Evolutionary conservation across 345 rosid genomes (phyloP).

Genomic region (Gossypium raimondii): DNA sequence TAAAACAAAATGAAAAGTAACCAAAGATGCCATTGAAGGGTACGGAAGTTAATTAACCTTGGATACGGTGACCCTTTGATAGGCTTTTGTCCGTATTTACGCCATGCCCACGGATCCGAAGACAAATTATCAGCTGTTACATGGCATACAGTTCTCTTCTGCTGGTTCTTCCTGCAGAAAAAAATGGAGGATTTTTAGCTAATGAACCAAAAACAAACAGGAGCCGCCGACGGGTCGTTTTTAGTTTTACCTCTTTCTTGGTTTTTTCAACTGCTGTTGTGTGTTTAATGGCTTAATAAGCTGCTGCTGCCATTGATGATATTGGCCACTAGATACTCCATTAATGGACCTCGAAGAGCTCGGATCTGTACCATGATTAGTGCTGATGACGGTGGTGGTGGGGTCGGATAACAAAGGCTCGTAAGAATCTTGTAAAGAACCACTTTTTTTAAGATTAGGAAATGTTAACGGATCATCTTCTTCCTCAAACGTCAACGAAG

Average conservation of each 20-base stretch:
- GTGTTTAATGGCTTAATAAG: neutral
- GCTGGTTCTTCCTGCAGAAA: conserved; percentile 53
- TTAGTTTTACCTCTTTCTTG: no score
- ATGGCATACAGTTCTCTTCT: conserved; percentile 61
- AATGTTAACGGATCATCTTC: conserved; percentile 33
- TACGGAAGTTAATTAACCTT: conserved; percentile 34
- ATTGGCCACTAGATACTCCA: conserved; percentile 19
- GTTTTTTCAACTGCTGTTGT: no score
- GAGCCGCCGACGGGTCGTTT: conserved; percentile 10
- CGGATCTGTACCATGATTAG: conserved; percentile 9
- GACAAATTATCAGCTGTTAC: conserved; percentile 70
- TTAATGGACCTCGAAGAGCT: conserved; percentile 21
- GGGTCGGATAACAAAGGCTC: conserved; percentile 37
- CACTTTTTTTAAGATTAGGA: conserved; percentile 22
- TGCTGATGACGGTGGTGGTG: neutral
- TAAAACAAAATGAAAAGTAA: neutral
- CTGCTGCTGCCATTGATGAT: conserved; percentile 20
- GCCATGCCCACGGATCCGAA: conserved; percentile 91
- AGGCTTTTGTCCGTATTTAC: conserved; percentile 95
- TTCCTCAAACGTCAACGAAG: conserved; percentile 34
- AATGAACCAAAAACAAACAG: conserved; percentile 8
- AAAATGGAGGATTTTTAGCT: neutral
- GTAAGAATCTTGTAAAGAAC: conserved; percentile 48
- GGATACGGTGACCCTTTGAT: conserved; percentile 92
- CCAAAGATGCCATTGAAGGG: neutral